Evolutionary conservation across 306 rosid species (phyloP).

Genomic region (Prunus mira): DNA sequence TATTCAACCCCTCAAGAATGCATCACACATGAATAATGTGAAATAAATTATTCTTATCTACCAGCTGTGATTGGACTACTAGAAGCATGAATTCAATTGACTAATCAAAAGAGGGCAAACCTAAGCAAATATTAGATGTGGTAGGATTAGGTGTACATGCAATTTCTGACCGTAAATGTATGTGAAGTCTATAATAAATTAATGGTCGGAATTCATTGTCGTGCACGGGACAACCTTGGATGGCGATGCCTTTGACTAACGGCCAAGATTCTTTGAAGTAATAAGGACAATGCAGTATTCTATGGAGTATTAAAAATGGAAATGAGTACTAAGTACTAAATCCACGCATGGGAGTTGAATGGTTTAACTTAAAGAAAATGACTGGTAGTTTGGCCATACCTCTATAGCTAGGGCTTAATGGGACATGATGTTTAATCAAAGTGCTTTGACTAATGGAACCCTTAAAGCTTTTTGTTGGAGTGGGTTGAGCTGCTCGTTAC

Average conservation of each 20-base stretch:
- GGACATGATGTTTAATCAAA: neutral
- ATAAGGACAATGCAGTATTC: constrained; percentile 54
- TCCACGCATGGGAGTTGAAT: neutral
- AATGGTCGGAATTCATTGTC: no score
- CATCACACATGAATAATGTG: neutral
- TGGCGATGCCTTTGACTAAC: neutral
- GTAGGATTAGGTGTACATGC: no score
- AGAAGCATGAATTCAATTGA: neutral
- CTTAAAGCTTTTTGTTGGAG: neutral
- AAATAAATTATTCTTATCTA: neutral
- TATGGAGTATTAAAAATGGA: neutral
- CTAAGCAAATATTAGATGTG: neutral
- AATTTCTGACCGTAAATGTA: no score
- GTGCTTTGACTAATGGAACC: constrained; percentile 2
- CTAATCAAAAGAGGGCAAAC: neutral
- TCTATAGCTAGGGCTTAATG: neutral
- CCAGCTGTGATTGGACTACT: neutral
- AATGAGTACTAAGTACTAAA: neutral
- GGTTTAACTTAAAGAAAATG: neutral
- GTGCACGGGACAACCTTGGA: neutral
- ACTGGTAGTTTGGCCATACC: neutral
- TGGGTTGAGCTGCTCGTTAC: neutral
- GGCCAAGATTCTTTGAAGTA: neutral
- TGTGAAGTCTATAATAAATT: no score
- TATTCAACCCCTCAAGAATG: neutral